phyloP scores from a whole-genome alignment of 176 grass and related monocot genomes.

The Luzula sylvatica region DNA sequence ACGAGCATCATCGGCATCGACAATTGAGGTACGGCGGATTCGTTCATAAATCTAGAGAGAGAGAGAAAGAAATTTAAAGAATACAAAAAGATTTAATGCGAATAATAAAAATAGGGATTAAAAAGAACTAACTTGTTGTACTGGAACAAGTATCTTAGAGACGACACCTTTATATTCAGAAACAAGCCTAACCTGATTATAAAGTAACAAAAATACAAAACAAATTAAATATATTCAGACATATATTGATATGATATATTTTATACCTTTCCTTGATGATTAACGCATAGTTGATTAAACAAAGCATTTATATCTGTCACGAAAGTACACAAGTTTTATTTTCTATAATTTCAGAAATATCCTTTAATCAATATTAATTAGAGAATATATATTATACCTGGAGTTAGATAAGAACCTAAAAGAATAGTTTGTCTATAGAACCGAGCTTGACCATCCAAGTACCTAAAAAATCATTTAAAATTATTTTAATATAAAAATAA shows the following conservation, averaged over 20 bases:
- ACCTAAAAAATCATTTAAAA: constrained; percentile 41
- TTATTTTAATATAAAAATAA: not conserved
- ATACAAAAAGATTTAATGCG: not conserved
- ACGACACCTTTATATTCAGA: constrained; percentile 63
- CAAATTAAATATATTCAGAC: not conserved
- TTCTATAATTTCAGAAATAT: constrained; percentile 12
- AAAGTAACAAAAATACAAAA: constrained; percentile 6
- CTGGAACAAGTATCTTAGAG: constrained; percentile 67
- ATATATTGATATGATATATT: too few relatives aligned
- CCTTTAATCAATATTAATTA: not conserved
- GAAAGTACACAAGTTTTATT: constrained; percentile 17
- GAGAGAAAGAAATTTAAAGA: not conserved
- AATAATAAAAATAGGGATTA: not conserved
- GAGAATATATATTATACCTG: constrained; percentile 45
- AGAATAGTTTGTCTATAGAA: constrained; percentile 91
- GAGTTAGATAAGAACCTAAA: constrained; percentile 64
- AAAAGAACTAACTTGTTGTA: constrained; percentile 37
- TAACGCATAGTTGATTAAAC: constrained; percentile 59
- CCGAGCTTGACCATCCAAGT: constrained; percentile 59
- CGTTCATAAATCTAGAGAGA: constrained; percentile 61
- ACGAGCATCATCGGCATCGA: constrained; percentile 56
- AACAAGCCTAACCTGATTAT: constrained; percentile 44
- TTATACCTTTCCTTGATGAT: constrained; percentile 77
- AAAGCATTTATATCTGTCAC: constrained; percentile 80
- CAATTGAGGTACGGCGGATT: constrained; percentile 57